Base-by-base conservation (phyloP, 176 grass and related monocot species). In the Elymus sibiricus region DNA sequence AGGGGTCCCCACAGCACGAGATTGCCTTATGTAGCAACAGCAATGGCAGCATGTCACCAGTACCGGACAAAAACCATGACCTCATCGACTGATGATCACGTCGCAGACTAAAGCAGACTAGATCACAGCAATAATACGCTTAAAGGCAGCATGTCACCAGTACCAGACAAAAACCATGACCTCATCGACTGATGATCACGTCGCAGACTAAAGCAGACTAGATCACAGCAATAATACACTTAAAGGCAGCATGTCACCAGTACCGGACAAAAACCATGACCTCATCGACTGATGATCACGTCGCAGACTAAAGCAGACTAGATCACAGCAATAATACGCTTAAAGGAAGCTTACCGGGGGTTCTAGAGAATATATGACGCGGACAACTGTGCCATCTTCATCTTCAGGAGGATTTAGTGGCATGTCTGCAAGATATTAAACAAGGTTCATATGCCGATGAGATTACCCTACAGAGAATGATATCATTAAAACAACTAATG, bases 351-450 rank as follows among this genome's bases (percentile, higher is more conserved):
- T 91, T 86, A 97, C 92, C 21, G 85, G 92, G 11, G 92, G 89
- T 77, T 97, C 90, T 47, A 89, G 81, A 83, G 92, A 87, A 89
- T 89, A 97, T 78, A 97, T 91, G 73, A 89, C 90, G 56, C 90
- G 93, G 82, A 97, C 87, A 74, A 91, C 82, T 35, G 87, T 93
- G 72, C 89, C 86, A 84, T n/a, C n/a, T n/a, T 97, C 92, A 13
- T 97, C 90, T 76, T 97, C 90, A 35, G 86, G 89, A 84, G 86
- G 84, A 87, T 92, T 87, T 51, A 94, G 70, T 70, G 43, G 43
- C 12, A 89, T 92, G 68, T 97, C 95, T 97, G 90, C 62, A 83
- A 80, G 34, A 82, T 13, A 43, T 67, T 87, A 80, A 47, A 82
- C 0, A 3, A 77, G 9, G 17, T 74, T 39, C 10, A 53, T 43